Evolutionary conservation across 192 early-diverging fungal genomes (phyloP), one percentile per base, ranked within the genome.

Genomic region (Linnemannia zychae): DNA sequence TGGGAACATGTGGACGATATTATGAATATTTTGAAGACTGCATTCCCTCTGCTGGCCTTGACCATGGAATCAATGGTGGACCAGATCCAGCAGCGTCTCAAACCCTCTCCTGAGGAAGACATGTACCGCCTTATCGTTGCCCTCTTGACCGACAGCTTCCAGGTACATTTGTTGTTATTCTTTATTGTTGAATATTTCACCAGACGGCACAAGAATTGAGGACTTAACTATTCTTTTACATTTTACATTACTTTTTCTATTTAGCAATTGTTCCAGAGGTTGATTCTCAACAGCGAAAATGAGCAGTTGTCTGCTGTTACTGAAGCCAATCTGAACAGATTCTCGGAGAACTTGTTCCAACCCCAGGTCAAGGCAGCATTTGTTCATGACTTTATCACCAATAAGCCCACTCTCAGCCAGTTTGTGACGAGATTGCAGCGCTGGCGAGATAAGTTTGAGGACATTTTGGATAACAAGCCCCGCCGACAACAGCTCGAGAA

Each of bases 41-140:
- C 96, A 0, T 98, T 95, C 81, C 98, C 99, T 33, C 91, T 99
- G 57, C 89, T 99, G 40, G 95, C 97, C 3, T 85, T 99, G 53
- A 96, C 98, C 18, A 98, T 99, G 95, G 98, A 99, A 89, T 97
- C 95, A 1, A 99, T 99, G 97, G 95, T 97, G 9, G 98, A 99
- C 82, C 98, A 99, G 88, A 97, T 99, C n/a, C 93, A 96, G 53
- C 93, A 95, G 75, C 91, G 96, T 7, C 88, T 99, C 67, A 99
- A 99, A 85, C 98, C 98, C 4, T 94, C 94, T 13, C 93, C 97
- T 1, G 98, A 99, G 84, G 98, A 99, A 83, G 99, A 99, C 75
- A 99, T 99, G 72, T 99, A 99, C 76, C 92, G 99, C 18, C 87
- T 99, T 71, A 96, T 99, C 75, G 95, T 96, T 28, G 97, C 97